These are phyloP conservation scores for Medicago lupulina DNA, from an alignment of 306 rosid genomes.

Conservation along the genomic window DNA sequence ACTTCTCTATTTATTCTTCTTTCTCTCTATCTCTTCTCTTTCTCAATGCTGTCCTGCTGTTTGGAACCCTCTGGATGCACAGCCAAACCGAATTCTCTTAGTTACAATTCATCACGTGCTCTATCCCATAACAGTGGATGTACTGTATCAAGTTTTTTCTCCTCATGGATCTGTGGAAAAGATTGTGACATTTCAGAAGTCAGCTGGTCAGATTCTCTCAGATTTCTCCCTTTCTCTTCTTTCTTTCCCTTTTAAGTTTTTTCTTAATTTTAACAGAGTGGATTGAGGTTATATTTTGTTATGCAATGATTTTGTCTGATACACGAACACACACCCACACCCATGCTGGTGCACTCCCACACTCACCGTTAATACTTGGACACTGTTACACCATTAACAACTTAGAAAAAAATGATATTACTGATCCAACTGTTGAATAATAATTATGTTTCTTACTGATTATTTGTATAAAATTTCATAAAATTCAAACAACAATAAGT, in stretches of 20 bases:
- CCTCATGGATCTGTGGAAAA: conserved; percentile 99
- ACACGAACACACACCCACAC: not conserved
- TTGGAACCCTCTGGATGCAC: conserved; percentile 75
- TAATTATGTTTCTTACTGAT: not conserved
- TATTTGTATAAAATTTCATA: not conserved
- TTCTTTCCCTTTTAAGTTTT: conserved; percentile 46
- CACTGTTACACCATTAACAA: not conserved
- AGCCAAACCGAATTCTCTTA: conserved; percentile 99
- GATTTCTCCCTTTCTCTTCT: conserved; percentile 67
- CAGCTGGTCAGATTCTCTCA: conserved; percentile 97
- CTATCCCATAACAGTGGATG: conserved; percentile 99
- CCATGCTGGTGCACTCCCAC: not conserved
- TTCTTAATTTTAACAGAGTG: conserved; percentile 31
- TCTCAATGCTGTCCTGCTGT: conserved; percentile 84
- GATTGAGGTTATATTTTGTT: conserved; percentile 32
- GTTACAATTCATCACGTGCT: conserved; percentile 99
- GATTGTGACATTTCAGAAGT: conserved; percentile 99
- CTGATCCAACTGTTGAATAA: conserved; percentile 13
- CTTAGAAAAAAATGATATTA: not conserved
- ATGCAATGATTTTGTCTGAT: conserved; percentile 30
- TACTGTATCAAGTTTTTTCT: conserved; percentile 97
- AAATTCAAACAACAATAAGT: not conserved
- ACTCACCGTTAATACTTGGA: not conserved
- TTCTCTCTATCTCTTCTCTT: conserved; percentile 85
- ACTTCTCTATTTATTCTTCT: conserved; percentile 50